Evolutionary conservation across 345 rosid genomes (phyloP).

Genomic region (Eucalyptus pauciflora): DNA sequence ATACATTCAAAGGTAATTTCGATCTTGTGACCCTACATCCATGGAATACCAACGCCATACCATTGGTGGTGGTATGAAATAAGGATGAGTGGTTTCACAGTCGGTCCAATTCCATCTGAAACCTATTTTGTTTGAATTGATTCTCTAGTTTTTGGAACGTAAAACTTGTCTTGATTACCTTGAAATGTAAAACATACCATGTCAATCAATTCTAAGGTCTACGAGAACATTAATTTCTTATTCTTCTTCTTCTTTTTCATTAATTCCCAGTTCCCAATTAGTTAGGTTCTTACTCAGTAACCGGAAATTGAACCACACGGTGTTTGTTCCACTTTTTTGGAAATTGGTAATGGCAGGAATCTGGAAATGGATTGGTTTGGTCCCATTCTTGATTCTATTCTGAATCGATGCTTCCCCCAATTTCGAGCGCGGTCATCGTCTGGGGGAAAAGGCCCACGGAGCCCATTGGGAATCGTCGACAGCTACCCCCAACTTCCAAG

Average conservation of each 20-base stretch:
- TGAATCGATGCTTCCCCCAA: neutral
- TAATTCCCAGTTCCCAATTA: neutral
- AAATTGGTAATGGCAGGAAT: neutral
- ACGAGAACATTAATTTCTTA: rapidly evolving
- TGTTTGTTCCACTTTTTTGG: too few species aligned
- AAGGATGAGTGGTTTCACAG: rapidly evolving
- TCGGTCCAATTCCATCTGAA: rapidly evolving
- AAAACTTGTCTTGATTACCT: rapidly evolving
- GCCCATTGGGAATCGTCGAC: neutral
- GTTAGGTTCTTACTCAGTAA: neutral
- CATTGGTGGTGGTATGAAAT: rapidly evolving
- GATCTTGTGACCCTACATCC: neutral
- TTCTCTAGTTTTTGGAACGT: rapidly evolving
- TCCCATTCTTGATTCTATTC: too few species aligned
- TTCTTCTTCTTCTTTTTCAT: too few species aligned
- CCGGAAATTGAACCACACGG: neutral
- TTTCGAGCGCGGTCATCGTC: neutral
- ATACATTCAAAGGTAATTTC: neutral
- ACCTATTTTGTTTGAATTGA: rapidly evolving
- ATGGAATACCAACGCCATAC: rapidly evolving
- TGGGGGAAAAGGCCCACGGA: neutral
- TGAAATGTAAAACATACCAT: neutral
- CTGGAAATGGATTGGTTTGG: neutral
- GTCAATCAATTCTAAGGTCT: neutral
- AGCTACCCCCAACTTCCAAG: neutral